Evolutionary conservation across 805 yeast species (phyloP).

Genomic region (Zygosaccharomyces pseudorouxii): DNA sequence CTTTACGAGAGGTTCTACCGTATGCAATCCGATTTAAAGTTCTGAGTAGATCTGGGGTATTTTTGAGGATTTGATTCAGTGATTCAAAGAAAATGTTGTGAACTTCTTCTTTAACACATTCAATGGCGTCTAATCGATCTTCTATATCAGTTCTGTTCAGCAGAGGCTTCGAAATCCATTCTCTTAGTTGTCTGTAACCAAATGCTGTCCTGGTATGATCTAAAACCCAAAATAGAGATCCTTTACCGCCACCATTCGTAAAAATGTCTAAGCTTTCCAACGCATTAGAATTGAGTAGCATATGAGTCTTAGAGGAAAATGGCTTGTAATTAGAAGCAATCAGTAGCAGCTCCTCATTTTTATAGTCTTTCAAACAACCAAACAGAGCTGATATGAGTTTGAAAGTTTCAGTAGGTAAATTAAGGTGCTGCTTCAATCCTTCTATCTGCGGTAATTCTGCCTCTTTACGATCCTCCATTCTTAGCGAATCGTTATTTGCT

Average conservation of each 20-base stretch:
- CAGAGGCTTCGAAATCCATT: slow-evolving; percentile 78
- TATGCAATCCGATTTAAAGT: slow-evolving; percentile 57
- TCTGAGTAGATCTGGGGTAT: slow-evolving; percentile 54
- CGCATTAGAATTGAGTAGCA: slow-evolving; percentile 61
- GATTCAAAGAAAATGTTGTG: slow-evolving; percentile 39
- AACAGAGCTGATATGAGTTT: slow-evolving; percentile 43
- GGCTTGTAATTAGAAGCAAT: slow-evolving; percentile 47
- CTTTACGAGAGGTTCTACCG: slow-evolving; percentile 53
- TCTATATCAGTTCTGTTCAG: slow-evolving; percentile 49
- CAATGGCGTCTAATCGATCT: slow-evolving; percentile 59
- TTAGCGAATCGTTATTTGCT: slow-evolving; percentile 27
- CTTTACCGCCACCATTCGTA: slow-evolving; percentile 52
- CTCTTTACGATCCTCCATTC: neutral
- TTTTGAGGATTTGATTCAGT: slow-evolving; percentile 33
- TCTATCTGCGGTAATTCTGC: slow-evolving; percentile 7
- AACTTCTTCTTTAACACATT: slow-evolving; percentile 39
- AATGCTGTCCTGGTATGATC: slow-evolving; percentile 76
- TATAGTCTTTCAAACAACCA: slow-evolving; percentile 57
- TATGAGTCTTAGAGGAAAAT: slow-evolving; percentile 41
- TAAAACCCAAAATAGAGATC: slow-evolving; percentile 74
- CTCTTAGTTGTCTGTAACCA: slow-evolving; percentile 61
- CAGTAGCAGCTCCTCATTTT: slow-evolving; percentile 51
- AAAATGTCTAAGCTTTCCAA: slow-evolving; percentile 72
- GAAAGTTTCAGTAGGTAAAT: slow-evolving; percentile 20
- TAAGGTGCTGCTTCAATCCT: slow-evolving; percentile 30